A percentile compares a stretch with the other conserved stretches of the same genome.
phyloP scores from a whole-genome alignment of 1,139 yeast genomes.

The Suhomyces maxii region DNA sequence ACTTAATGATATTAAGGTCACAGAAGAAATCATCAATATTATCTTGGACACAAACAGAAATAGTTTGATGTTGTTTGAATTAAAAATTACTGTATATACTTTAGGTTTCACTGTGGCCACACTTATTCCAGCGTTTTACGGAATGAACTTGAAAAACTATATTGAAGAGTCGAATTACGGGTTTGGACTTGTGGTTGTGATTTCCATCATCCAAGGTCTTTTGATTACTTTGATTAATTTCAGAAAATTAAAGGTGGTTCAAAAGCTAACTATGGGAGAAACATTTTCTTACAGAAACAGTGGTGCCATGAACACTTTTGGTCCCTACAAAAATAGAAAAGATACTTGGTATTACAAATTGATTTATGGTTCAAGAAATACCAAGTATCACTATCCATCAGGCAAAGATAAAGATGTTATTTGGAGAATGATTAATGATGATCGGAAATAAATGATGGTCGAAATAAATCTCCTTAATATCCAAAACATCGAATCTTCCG shows the following conservation, averaged over 20 bases:
- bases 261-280: slow-evolving; percentile 56
- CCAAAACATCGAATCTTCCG: too few species aligned
- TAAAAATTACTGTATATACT: slow-evolving; percentile 82
- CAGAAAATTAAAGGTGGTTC: slow-evolving; percentile 54
- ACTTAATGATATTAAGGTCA: slow-evolving; percentile 81
- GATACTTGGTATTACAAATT: slow-evolving; percentile 25
- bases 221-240: slow-evolving; percentile 46
- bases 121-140: slow-evolving; percentile 75
- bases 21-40: slow-evolving; percentile 95
- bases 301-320: not conserved
- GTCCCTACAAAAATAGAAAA: slow-evolving; percentile 1
- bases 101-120: slow-evolving; percentile 80
- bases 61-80: slow-evolving; percentile 84
- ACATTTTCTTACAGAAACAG: not conserved
- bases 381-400: slow-evolving; percentile 38
- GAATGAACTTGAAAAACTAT: slow-evolving; percentile 91
- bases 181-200: slow-evolving; percentile 58
- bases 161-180: slow-evolving; percentile 76
- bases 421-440: slow-evolving; percentile 73
- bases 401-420: slow-evolving; percentile 56
- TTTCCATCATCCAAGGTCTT: slow-evolving; percentile 48
- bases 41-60: slow-evolving; percentile 94
- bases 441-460: not conserved
- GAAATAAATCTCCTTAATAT: too few species aligned
- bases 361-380: slow-evolving; percentile 30